phyloP scores from a whole-genome alignment of 1,284 basidiomycete genomes.

The Ceratobasidium sp. region DNA sequence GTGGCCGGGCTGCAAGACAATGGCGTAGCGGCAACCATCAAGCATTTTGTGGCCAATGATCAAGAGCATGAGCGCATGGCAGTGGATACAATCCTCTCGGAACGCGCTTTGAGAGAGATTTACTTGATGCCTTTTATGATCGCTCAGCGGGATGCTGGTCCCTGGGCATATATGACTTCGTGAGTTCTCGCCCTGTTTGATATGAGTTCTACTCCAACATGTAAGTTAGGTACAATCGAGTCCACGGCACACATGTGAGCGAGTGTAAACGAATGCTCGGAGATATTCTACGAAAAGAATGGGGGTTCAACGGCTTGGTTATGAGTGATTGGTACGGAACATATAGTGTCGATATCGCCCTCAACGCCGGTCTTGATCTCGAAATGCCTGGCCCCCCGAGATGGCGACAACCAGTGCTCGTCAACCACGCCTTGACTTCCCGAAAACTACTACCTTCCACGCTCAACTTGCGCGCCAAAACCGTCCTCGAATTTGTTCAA shows the following conservation, averaged over 20 bases:
- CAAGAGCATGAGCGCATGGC: conserved; percentile 45
- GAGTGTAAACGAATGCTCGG: conserved; percentile 67
- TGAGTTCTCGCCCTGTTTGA: conserved; percentile 50
- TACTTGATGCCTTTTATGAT: conserved; percentile 86
- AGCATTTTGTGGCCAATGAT: conserved; percentile 46
- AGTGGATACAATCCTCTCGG: conserved; percentile 47
- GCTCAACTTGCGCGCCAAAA: conserved; percentile 63
- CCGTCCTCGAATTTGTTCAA: conserved; percentile 64
- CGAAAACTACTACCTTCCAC: conserved; percentile 62
- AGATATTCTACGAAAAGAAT: conserved; percentile 71
- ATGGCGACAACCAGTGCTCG: conserved; percentile 64
- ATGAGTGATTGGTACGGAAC: conserved; percentile 84
- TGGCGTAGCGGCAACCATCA: conserved; percentile 46
- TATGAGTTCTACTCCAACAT: background rate
- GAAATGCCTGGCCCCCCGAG: conserved; percentile 72
- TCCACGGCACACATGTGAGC: conserved; percentile 68
- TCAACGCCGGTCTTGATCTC: conserved; percentile 72
- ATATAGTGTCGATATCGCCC: conserved; percentile 66
- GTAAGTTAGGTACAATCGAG: conserved; percentile 51
- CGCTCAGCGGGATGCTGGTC: conserved; percentile 70
- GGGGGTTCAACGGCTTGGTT: conserved; percentile 71
- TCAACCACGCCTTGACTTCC: conserved; percentile 62
- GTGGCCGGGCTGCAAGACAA: conserved; percentile 47
- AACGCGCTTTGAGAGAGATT: conserved; percentile 76
- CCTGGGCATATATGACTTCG: conserved; percentile 76